A percentile compares a stretch with the other conserved stretches of the same genome.
phyloP scores from a whole-genome alignment of 805 yeast genomes.

The Saccharomycopsis sp. region DNA sequence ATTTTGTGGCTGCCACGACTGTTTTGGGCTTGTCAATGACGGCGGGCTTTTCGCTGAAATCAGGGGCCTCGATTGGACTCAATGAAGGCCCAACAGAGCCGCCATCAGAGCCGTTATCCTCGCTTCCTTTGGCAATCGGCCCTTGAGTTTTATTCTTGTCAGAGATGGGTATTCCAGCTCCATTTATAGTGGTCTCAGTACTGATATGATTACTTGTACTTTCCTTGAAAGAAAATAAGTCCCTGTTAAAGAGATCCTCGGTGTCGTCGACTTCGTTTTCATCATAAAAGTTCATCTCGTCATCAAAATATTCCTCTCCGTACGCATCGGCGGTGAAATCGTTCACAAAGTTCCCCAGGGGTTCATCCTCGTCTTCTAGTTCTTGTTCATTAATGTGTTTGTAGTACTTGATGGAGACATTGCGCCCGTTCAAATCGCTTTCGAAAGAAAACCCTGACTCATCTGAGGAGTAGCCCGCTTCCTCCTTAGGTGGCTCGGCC shows the following conservation, averaged over 20 bases:
- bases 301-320: constrained; percentile 25
- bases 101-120: no score
- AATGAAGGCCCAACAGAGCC: no score
- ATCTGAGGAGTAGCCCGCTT: constrained; percentile 11
- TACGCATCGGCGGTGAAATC: constrained; percentile 23
- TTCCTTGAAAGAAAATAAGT: constrained; percentile 28
- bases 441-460: constrained; percentile 31
- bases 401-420: constrained; percentile 31
- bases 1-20: no score
- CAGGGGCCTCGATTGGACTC: no score
- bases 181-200: no score
- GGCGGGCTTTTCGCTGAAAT: no score
- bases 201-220: no score
- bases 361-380: constrained; percentile 18
- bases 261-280: constrained; percentile 31
- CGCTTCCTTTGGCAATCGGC: background rate
- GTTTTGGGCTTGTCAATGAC: no score
- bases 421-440: constrained; percentile 27
- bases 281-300: constrained; percentile 29
- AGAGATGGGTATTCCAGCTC: no score
- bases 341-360: constrained; percentile 24
- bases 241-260: constrained; percentile 31
- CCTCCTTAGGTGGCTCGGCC: background rate
- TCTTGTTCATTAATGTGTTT: constrained; percentile 20
- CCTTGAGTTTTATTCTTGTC: no score